Evolutionary conservation across 768 basidiomycete species (phyloP).

Genomic region (Lactifluus volemus): DNA sequence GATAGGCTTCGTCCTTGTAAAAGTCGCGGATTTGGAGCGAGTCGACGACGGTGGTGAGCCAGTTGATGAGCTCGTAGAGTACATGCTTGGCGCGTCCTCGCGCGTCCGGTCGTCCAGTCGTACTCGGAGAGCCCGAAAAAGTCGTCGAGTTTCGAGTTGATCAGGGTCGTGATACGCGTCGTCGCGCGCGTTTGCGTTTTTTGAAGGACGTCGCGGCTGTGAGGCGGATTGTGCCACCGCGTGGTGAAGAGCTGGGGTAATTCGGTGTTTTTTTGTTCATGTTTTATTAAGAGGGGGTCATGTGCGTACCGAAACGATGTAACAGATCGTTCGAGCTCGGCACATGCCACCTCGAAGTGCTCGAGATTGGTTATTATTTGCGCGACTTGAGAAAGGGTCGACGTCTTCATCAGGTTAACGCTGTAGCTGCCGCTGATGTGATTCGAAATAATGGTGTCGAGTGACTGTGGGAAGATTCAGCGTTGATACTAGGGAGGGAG

Average conservation of each 20-base stretch:
- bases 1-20: constrained; percentile 87
- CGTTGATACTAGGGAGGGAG: background rate
- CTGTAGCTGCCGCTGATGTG: constrained; percentile 71
- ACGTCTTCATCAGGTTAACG: constrained; percentile 62
- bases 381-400: constrained; percentile 81
- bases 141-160: constrained; percentile 87
- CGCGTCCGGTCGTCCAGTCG: constrained; percentile 75
- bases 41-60: constrained; percentile 94
- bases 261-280: background rate
- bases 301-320: constrained; percentile 66
- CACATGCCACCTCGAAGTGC: constrained; percentile 79
- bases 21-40: constrained; percentile 72
- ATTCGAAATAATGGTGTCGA: constrained; percentile 72
- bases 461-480: constrained; percentile 42
- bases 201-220: constrained; percentile 57
- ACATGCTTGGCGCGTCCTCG: constrained; percentile 81
- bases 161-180: constrained; percentile 69
- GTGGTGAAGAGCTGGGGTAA: constrained; percentile 52
- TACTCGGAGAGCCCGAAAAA: constrained; percentile 96
- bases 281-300: background rate
- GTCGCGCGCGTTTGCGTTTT: constrained; percentile 60
- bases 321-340: constrained; percentile 76
- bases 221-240: constrained; percentile 73
- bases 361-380: constrained; percentile 91
- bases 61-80: constrained; percentile 93